Conservation (phyloP, 2,329 filamentous ascomycete genomes). For the Botrytis tulipae region DNA sequence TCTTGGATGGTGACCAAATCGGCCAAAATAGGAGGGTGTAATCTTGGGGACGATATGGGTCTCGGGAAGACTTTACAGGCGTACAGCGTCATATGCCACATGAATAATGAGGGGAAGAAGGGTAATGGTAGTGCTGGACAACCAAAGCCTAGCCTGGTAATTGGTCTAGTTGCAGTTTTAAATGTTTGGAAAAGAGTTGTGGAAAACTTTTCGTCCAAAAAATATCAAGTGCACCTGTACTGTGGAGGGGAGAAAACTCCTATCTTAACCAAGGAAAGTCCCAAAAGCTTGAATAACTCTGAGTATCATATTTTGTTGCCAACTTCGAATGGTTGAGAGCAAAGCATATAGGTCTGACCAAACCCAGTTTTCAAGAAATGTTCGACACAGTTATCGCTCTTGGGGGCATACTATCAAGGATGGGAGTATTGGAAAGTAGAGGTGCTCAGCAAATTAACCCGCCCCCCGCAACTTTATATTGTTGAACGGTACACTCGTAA, state of each 20-base stretch:
- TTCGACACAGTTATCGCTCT: fast-evolving
- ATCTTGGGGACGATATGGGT: not conserved
- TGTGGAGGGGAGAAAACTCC: not conserved
- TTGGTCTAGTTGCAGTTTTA: not conserved
- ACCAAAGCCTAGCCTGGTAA: not conserved
- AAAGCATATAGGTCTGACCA: not conserved
- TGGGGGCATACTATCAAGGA: no score
- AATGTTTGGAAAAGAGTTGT: not conserved
- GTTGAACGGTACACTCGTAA: not conserved
- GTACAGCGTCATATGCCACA: fast-evolving
- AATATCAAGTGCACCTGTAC: not conserved
- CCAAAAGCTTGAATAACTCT: not conserved
- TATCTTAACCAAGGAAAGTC: not conserved
- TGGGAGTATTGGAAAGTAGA: not conserved
- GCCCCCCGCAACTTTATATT: not conserved
- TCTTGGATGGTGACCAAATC: not conserved
- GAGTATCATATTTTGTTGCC: not conserved
- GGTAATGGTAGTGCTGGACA: not conserved
- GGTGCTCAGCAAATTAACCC: not conserved
- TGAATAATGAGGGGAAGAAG: not conserved
- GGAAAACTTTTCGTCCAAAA: not conserved
- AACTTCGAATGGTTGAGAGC: not conserved
- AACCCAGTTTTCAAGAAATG: not conserved
- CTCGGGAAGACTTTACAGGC: not conserved
- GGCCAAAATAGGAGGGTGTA: not conserved